Evolutionary conservation across 768 basidiomycete genomes (phyloP), one percentile per base, ranked within the genome.

Genomic region (Tulasnella sp.): DNA sequence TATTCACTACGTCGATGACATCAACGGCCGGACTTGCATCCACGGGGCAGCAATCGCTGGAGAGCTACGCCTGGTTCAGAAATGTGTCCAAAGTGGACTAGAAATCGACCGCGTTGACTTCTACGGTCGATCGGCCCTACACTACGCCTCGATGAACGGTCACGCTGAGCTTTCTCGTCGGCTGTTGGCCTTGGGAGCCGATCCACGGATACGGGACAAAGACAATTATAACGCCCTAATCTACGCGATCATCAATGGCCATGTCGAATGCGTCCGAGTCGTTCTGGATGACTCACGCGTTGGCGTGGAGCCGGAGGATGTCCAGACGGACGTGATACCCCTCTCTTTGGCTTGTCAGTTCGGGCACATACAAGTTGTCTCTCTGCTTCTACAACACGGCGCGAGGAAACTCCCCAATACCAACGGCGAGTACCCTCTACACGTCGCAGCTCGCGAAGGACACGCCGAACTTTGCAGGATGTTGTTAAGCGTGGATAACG

Each of bases 371-470:
- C 82, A 88, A 38, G 86, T 96, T 34, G 89, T 86, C 5, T 71
- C 81, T 1, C 71, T 97, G 7, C 75, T 99, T 2, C 76, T 98
- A 13, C 73, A 83, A 64, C 78, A 83, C 56, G 90, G 88, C 13
- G 91, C 89, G 3, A 77, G 78, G 50, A 85, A 86, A 63, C 64
- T 88, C 17, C 81, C 94, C 1, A 96, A 97, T 67, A 89, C 82
- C 58, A 96, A 92, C 63, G 96, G 96, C n/a, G 87, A 96, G 70
- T 97, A 88, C 68, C 93, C 96, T 0, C 88, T 95, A 66, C 96
- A 99, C 72, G 80, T 98, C 23, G 95, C 96, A 23, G 93, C 94
- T 7, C 81, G 88, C 59, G 87, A 91, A 68, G 96, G 96, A 3
- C 93, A 96, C 64, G 79, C 79, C 7, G 80, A 84, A n/a, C 81